phyloP scores from a whole-genome alignment of 1,139 yeast species.

The Candida dubliniensis region DNA sequence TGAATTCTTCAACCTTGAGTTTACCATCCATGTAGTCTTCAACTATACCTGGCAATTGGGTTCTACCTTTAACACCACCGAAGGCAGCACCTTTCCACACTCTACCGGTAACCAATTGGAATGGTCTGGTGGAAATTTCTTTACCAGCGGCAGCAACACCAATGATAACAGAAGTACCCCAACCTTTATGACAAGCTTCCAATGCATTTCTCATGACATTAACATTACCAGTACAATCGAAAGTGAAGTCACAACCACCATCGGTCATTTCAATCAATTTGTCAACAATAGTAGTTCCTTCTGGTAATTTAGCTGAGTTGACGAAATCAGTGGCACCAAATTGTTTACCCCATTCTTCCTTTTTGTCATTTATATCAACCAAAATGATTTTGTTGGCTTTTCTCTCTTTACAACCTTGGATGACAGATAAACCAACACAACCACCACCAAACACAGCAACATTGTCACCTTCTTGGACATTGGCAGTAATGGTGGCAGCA shows the following conservation, averaged over 20 bases:
- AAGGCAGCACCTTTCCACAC: slow-evolving; percentile 98
- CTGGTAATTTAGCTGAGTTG: slow-evolving; percentile 75
- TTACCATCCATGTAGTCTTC: slow-evolving; percentile 80
- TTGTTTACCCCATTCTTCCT: slow-evolving; percentile 79
- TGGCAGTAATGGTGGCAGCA: slow-evolving; percentile 93
- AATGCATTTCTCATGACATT: slow-evolving; percentile 93
- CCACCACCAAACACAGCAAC: slow-evolving; percentile 98
- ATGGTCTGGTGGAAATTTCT: slow-evolving; percentile 95
- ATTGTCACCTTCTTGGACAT: slow-evolving; percentile 88
- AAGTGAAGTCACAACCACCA: slow-evolving; percentile 94
- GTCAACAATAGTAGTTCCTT: slow-evolving; percentile 77
- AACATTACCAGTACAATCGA: slow-evolving; percentile 97
- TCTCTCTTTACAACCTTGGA: slow-evolving; percentile 88
- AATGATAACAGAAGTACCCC: slow-evolving; percentile 93
- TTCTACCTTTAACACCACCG: slow-evolving; percentile 97
- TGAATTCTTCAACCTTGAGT: slow-evolving; percentile 90
- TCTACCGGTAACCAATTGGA: slow-evolving; percentile 98
- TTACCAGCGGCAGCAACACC: slow-evolving; percentile 99
- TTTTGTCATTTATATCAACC: slow-evolving; percentile 80
- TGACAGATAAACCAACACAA: slow-evolving; percentile 92
- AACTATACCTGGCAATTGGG: slow-evolving; percentile 90
- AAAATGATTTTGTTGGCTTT: slow-evolving; percentile 82
- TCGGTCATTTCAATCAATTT: slow-evolving; percentile 87
- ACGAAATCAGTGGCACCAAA: slow-evolving; percentile 96
- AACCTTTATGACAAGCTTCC: slow-evolving; percentile 97